These are phyloP conservation scores for Chlorociboria aeruginascens DNA, from an alignment of 495 filamentous ascomycete genomes.

Conservation along the genomic window DNA sequence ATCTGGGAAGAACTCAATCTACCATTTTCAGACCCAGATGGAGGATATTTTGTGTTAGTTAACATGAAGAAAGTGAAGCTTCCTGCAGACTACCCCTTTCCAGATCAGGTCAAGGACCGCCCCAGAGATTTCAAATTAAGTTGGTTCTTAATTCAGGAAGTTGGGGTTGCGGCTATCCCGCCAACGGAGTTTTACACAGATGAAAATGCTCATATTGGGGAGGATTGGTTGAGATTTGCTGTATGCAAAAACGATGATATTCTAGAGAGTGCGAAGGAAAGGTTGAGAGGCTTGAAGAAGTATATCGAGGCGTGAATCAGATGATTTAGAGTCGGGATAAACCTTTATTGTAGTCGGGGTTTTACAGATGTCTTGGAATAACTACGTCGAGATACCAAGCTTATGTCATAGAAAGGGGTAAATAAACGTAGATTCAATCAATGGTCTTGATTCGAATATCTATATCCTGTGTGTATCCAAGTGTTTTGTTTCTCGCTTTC, in stretches of 20 bases:
- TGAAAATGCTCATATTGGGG: conserved; percentile 66
- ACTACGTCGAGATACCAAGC: no score
- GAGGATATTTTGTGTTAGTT: conserved; percentile 91
- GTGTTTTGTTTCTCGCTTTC: not conserved
- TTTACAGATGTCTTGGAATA: no score
- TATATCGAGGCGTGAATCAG: conserved; percentile 35
- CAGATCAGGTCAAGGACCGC: conserved; percentile 69
- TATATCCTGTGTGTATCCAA: not conserved
- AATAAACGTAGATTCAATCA: not conserved
- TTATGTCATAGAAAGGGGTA: no score
- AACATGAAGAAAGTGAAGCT: conserved; percentile 80
- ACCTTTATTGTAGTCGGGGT: no score
- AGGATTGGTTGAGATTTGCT: conserved; percentile 90
- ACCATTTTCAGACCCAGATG: conserved; percentile 86
- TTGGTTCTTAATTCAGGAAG: conserved; percentile 94
- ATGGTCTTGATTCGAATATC: conserved; percentile 8
- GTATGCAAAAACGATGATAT: conserved; percentile 94
- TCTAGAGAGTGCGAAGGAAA: conserved; percentile 79
- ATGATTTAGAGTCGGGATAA: no score
- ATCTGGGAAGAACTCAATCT: conserved; percentile 83
- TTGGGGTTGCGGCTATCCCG: conserved; percentile 91
- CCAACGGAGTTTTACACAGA: conserved; percentile 94
- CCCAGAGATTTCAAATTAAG: conserved; percentile 86
- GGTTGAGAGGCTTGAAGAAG: conserved; percentile 74
- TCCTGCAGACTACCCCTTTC: conserved; percentile 74